Evolutionary conservation across 495 filamentous ascomycete genomes (phyloP), one percentile per base, ranked within the genome.

Genomic region (Aspergillus nanangensis): DNA sequence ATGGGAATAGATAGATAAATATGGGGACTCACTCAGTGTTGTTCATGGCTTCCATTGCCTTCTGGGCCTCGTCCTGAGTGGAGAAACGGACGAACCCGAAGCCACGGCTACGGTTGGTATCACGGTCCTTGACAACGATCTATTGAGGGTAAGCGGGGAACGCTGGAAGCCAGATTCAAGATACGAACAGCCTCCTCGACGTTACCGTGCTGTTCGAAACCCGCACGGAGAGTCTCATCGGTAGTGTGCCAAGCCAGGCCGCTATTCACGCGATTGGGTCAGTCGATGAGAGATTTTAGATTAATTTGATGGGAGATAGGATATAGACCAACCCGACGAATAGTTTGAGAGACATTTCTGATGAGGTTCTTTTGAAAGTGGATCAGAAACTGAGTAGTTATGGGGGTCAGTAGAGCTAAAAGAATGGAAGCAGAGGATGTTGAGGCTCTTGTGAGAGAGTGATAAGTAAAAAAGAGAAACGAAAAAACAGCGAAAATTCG

Each of bases 171-270:
- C 51, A 41, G 18, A n/a, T 19, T 20, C 31, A 31, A 38, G 35
- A 29, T 24, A 22, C 27, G 42, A 34, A 97, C 92, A 47, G 92
- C 92, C 81, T 97, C 92, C 61, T 96, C 88, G 46, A 97, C 83
- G 21, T 67, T 66, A 19, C 92, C 92, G 59, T 86, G 96, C 65
- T 92, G 79, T 66, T 90, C 83, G 69, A 97, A 97, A 60, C 95
- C 94, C 47, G 80, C 61, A 49, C 84, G 83, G 31, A 97, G 75
- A 31, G 87, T 86, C 3, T 62, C 61, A 67, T 97, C 92, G 63
- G 91, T 89, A 40, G 92, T 97, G 76, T 96, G 91, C 92, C 92
- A 97, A 51, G 92, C 89, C 52, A 97, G 90, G 77, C 92, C 92
- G 57, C 92, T 96, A 53, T 36, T 9, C 22, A 3, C 24, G 56